These are phyloP conservation scores for Diaporthe aspalathi DNA, from an alignment of 2,329 filamentous ascomycete species.

Conservation along the genomic window DNA sequence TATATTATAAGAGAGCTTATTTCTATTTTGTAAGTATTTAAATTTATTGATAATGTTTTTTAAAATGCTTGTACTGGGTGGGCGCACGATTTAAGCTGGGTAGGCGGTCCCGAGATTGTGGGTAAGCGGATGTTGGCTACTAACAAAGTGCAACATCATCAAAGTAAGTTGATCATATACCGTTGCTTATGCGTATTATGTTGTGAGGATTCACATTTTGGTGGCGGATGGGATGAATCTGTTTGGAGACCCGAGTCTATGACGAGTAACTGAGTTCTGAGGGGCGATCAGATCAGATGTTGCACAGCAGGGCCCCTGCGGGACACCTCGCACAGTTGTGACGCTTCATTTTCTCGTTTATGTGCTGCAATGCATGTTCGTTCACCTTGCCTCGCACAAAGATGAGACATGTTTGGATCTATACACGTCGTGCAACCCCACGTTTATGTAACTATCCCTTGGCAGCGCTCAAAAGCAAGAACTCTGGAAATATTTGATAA, in stretches of 20 bases:
- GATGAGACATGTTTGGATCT: not conserved
- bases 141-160: too few relatives aligned
- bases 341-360: not conserved
- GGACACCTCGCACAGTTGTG: not conserved
- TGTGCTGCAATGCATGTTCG: not conserved
- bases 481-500: not conserved
- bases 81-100: too few relatives aligned
- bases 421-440: not conserved
- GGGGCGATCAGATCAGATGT: not conserved
- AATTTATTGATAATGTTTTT: too few relatives aligned
- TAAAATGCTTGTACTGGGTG: too few relatives aligned
- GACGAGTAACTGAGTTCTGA: not conserved
- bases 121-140: too few relatives aligned
- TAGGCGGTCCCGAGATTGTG: too few relatives aligned
- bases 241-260: not conserved
- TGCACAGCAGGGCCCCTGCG: not conserved
- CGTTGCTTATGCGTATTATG: too few relatives aligned
- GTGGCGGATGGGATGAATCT: too few relatives aligned
- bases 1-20: too few relatives aligned
- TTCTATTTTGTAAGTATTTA: too few relatives aligned
- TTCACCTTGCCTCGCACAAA: not conserved
- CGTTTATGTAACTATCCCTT: not conserved
- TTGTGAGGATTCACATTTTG: too few relatives aligned
- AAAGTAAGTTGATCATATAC: too few relatives aligned
- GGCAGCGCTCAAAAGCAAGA: not conserved